Base-by-base conservation (phyloP, 495 filamentous ascomycete species). In the Cairneyella variabilis region DNA sequence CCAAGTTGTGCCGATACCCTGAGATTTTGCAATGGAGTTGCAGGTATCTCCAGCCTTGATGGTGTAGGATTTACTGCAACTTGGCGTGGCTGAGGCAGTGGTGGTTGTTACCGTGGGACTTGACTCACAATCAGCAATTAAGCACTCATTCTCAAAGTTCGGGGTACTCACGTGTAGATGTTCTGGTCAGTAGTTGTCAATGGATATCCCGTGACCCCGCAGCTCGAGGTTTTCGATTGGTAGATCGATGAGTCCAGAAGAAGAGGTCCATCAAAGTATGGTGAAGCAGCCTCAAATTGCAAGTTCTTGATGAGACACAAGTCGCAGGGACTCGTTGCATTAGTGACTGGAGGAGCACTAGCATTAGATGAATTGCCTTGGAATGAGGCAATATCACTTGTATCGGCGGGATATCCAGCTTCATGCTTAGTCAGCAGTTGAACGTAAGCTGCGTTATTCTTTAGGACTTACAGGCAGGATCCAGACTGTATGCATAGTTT, bases 1-100 rank as follows among this genome's bases (percentile, higher is more conserved):
- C 40, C 40, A 43, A 14, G 12, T 23, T 16, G 40, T 43, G 21
- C n/a, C 21, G 21, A 43, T 43, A 43, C 40, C 40, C 40, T 43
- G 40, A 21, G n/a, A 12, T 22, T 18, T 7, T 6, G 40, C 18
- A 22, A 43, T 22, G n/a, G 21, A 20, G 16, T 41, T 8, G 38
- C 38, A 41, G 38, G 7, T 17, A 41, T 41, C 38, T 41, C 8
- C 38, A 9, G 38, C 8, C 16, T 41, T 41, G 11, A 41, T 20
- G 7, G 38, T 41, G 16, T 20, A 41, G 30, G 30, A 7, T 14
- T 14, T 14, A 34, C 7, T 7, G 30, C 30, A 34, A 7, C 7
- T 34, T 7, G 30, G 14, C 14, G 30, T 34, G 14, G 30, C 7
- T 14, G 14, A 7, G 7, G 30, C 30, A 34, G 30, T 7, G 7